Evolutionary conservation across 495 filamentous ascomycete species (phyloP).

Genomic region (Penicillium waksmanii): DNA sequence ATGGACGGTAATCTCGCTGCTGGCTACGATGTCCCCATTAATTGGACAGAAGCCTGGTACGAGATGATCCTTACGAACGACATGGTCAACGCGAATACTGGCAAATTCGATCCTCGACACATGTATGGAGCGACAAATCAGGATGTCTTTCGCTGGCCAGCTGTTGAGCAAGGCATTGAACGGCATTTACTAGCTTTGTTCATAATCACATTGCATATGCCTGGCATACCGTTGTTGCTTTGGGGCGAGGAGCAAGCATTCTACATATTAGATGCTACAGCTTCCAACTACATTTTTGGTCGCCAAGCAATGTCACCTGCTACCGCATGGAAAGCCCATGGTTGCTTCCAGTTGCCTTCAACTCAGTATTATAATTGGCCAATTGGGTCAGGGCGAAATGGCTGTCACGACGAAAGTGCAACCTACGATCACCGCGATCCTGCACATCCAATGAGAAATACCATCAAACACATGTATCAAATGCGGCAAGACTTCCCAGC

Average conservation of each 20-base stretch:
- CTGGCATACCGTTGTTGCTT: slow-evolving; percentile 65
- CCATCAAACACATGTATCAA: slow-evolving; percentile 69
- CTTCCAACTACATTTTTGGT: slow-evolving; percentile 71
- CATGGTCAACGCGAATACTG: slow-evolving; percentile 65
- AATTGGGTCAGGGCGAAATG: slow-evolving; percentile 54
- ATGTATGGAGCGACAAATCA: slow-evolving; percentile 74
- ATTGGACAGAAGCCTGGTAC: slow-evolving; percentile 68
- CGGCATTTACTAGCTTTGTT: slow-evolving; percentile 64
- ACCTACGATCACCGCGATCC: slow-evolving; percentile 73
- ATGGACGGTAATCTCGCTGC: slow-evolving; percentile 65
- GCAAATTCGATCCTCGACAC: slow-evolving; percentile 70
- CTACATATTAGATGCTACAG: slow-evolving; percentile 69
- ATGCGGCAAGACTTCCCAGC: slow-evolving; percentile 62
- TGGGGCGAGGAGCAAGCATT: slow-evolving; percentile 77
- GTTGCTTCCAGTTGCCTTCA: slow-evolving; percentile 62
- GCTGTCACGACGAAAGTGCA: slow-evolving; percentile 62
- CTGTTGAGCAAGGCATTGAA: slow-evolving; percentile 64
- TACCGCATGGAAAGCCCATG: slow-evolving; percentile 70
- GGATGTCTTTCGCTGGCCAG: slow-evolving; percentile 77
- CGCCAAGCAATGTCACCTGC: slow-evolving; percentile 68
- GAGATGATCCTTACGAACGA: slow-evolving; percentile 67
- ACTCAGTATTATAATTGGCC: slow-evolving; percentile 64
- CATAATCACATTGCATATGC: slow-evolving; percentile 66
- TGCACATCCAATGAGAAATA: slow-evolving; percentile 66
- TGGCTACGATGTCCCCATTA: slow-evolving; percentile 60